Conservation (phyloP, 176 grass and related monocot species). For the Eleusine indica region DNA sequence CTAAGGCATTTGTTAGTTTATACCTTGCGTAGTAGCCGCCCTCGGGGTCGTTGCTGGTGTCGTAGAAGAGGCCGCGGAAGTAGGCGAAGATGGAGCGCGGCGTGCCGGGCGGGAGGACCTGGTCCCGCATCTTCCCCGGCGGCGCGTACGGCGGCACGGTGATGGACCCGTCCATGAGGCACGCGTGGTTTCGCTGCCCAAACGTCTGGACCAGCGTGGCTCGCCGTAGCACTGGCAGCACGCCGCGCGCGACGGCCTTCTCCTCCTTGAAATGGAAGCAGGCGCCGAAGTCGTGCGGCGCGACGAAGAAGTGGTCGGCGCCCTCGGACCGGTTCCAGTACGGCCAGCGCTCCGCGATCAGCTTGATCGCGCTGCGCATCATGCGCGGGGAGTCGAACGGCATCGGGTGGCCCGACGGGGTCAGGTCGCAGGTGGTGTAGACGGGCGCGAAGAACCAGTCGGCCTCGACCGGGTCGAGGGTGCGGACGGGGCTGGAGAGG, state of each 20-base stretch:
- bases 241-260: slow-evolving; percentile 18
- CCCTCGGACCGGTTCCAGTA: slow-evolving; percentile 70
- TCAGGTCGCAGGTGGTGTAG: slow-evolving; percentile 38
- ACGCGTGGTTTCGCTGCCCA: slow-evolving; percentile 37
- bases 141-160: slow-evolving; percentile 43
- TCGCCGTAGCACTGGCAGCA: slow-evolving; percentile 10
- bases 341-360: slow-evolving; percentile 21
- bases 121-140: slow-evolving; percentile 22
- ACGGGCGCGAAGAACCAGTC: slow-evolving; percentile 35
- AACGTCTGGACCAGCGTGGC: slow-evolving; percentile 48
- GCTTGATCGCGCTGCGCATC: slow-evolving; percentile 18
- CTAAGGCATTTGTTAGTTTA: not conserved
- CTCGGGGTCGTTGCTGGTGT: slow-evolving; percentile 33
- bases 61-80: slow-evolving; percentile 46
- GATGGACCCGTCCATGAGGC: slow-evolving; percentile 25
- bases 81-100: slow-evolving; percentile 45
- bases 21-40: slow-evolving; percentile 35
- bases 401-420: slow-evolving; percentile 11
- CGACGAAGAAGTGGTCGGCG: slow-evolving; percentile 54
- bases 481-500: slow-evolving; percentile 26
- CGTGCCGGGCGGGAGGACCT: slow-evolving; percentile 4
- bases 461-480: slow-evolving; percentile 13
- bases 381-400: slow-evolving; percentile 32
- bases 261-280: slow-evolving; percentile 62
- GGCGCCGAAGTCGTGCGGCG: slow-evolving; percentile 58